These are phyloP conservation scores for Candida palmyrensis DNA, from an alignment of 805 yeast genomes.

Conservation along the genomic window DNA sequence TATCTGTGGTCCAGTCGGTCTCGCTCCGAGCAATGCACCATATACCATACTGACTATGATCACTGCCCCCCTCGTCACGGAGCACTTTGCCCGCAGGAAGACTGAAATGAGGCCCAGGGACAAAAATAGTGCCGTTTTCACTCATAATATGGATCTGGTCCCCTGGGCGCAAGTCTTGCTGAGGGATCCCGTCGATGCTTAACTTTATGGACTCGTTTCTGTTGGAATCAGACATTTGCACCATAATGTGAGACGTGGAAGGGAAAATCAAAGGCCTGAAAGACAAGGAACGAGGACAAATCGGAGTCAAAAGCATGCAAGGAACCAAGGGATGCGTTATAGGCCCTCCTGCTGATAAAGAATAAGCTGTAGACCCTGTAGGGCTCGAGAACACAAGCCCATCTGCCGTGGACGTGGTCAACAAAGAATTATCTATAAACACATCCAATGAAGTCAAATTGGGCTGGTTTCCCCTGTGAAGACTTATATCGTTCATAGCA, in stretches of 20 bases:
- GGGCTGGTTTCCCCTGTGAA: conserved; percentile 87
- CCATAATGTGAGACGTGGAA: conserved; percentile 64
- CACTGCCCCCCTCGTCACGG: conserved; percentile 11
- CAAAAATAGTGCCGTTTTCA: conserved; percentile 57
- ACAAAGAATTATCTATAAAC: conserved; percentile 74
- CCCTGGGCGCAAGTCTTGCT: conserved; percentile 60
- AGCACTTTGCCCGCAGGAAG: background rate
- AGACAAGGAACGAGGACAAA: conserved; percentile 87
- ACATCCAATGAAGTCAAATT: conserved; percentile 80
- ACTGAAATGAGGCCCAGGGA: conserved; percentile 47
- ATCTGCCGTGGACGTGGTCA: conserved; percentile 90
- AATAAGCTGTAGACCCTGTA: conserved; percentile 93
- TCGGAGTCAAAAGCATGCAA: conserved; percentile 79
- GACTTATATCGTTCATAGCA: conserved; percentile 89
- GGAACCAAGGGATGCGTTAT: conserved; percentile 88
- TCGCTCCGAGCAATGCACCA: conserved; percentile 84
- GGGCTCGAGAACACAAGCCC: conserved; percentile 86
- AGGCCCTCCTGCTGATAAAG: conserved; percentile 85
- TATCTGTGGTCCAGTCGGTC: conserved; percentile 89
- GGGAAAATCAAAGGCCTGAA: conserved; percentile 87
- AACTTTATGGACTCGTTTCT: conserved; percentile 43
- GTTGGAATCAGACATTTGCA: conserved; percentile 50
- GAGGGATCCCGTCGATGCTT: conserved; percentile 81
- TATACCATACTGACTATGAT: conserved; percentile 56
- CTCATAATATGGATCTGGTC: conserved; percentile 74